Base-by-base conservation (phyloP, 495 filamentous ascomycete genomes). In the Thozetella sp. region DNA sequence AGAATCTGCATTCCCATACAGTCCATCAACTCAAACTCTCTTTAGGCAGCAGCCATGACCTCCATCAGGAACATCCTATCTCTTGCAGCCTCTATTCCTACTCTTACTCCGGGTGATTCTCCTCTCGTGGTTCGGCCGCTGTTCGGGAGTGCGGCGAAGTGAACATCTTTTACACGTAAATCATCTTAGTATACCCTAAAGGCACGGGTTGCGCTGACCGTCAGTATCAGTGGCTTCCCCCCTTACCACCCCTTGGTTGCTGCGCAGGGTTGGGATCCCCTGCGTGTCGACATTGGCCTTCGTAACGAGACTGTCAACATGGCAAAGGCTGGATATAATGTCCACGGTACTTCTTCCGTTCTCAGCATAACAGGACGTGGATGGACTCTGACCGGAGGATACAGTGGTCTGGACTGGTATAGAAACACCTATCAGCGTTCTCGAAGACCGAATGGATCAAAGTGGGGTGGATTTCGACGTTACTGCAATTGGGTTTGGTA, bases 241-340 rank as follows among this genome's bases (percentile, higher is more conserved):
- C 22, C 51, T 10, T 53, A 53, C 57, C 57, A 59, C 19, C 57
- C 57, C 22, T 51, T 59, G n/a, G 34, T 59, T n/a, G 46, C 22
- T 15, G 4, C 11, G 26, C 51, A 59, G 23, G 57, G 57, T 23
- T 30, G 25, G 26, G 57, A 59, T 15, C 57, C 57, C 2, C n/a
- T 23, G 9, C 9, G 37, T n/a, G 30, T 59, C 22, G 57, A 59
- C 4, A 51, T 51, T 23, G 26, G 20, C 22, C 20, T 59, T 1
- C 51, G 57, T 17, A 34, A 20, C 9, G 57, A 59, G n/a, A 34
- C 51, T 9, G 51, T 40, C 0, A 30, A 27, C 27, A 43, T 59
- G 22, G 22, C 46, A n/a, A 54, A 54, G 15, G 34, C 24, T 15
- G 57, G 57, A 3, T 59, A 59, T 24, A 59, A 57, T 54, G 25